Base-by-base conservation (phyloP, 768 basidiomycete genomes). In the Hericium erinaceus region DNA sequence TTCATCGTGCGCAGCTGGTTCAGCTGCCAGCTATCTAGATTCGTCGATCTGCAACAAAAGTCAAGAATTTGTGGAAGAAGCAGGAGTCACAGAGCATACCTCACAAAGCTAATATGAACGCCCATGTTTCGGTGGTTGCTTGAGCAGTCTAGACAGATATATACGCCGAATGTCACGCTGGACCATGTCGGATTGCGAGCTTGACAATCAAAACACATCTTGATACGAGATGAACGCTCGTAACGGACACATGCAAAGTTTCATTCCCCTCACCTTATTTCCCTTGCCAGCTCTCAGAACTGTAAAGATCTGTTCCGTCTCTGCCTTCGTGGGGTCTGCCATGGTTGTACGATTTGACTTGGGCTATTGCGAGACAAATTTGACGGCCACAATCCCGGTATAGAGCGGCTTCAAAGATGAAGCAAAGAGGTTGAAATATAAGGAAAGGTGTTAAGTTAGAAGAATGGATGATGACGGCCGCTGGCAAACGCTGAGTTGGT, bases 181-280 rank as follows among this genome's bases (percentile, higher is more conserved):
- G 94, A 86, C 97, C 95, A 98, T 37, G 94, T 97, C 49, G 95
- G 95, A 73, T 97, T 97, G 65, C 93, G 87, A 50, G 95, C 94
- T 66, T 82, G 80, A 70, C 95, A 98, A 70, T 98, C 95, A 66
- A 97, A 97, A 74, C 95, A 98, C 68, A 80, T 77, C 89, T 92
- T 68, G 52, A 10, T 18, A 54, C 56, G 8, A 18, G 38, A 53
- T 57, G 52, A 38, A 24, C 22, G 52, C 50, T 53, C n/a, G 16
- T 6, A 26, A 38, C 22, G 20, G 44, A 18, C 7, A 20, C 15
- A 20, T 13, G 16, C 40, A 52, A 15, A 41, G 12, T 12, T 39
- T 62, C 13, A 39, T 39, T 2, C 26, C 13, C 1, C 72, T 16
- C 58, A 86, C 91, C 75, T 88, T 92, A 75, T 98, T 98, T 8